Conservation (phyloP, 495 filamentous ascomycete species). For the Penicillium tannophilum region DNA sequence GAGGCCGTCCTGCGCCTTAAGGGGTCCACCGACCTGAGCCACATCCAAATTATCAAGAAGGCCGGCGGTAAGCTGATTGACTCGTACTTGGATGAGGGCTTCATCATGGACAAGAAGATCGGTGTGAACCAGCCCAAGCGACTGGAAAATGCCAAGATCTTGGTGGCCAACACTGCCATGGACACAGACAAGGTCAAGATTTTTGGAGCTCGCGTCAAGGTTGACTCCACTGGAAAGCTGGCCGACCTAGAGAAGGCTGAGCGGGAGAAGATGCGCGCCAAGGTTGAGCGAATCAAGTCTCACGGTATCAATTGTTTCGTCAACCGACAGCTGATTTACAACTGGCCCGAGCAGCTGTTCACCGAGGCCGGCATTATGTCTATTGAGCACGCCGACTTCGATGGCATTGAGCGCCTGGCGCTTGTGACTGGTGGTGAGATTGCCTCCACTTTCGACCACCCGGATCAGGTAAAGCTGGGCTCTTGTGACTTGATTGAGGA, state of each 20-base stretch:
- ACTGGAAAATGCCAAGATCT: constrained; percentile 95
- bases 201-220: constrained; percentile 94
- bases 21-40: constrained; percentile 90
- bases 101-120: constrained; percentile 98
- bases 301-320: constrained; percentile 99
- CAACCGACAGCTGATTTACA: constrained; percentile 98
- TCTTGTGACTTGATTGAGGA: constrained; percentile 96
- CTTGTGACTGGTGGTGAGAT: constrained; percentile 97
- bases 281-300: constrained; percentile 97
- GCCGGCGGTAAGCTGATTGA: constrained; percentile 95
- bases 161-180: constrained; percentile 98
- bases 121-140: constrained; percentile 98
- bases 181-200: constrained; percentile 99
- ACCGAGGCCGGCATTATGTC: constrained; percentile 96
- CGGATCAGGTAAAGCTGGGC: constrained; percentile 93
- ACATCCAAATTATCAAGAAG: constrained; percentile 99
- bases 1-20: constrained; percentile 90
- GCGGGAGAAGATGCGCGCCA: constrained; percentile 98
- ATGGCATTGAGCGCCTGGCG: constrained; percentile 93
- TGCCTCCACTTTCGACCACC: constrained; percentile 96
- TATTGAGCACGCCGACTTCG: constrained; percentile 98
- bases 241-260: constrained; percentile 97
- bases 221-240: constrained; percentile 88
- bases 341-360: constrained; percentile 99
- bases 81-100: constrained; percentile 96